A percentile compares a stretch with the other conserved stretches of the same genome.
Evolutionary conservation across 805 yeast genomes (phyloP).

Genomic region (Yamadazyma akitaensis): DNA sequence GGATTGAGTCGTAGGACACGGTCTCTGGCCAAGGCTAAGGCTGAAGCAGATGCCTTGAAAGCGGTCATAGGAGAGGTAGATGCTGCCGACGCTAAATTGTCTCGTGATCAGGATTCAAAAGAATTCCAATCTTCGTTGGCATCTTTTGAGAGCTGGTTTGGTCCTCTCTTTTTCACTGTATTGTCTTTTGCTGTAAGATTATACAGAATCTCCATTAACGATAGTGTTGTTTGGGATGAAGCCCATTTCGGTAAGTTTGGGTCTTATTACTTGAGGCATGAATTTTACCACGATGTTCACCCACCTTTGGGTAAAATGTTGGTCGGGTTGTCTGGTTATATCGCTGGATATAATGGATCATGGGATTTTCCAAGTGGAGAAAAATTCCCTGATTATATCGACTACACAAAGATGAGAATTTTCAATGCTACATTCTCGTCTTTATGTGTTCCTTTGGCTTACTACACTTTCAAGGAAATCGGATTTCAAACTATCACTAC

Average conservation of each 20-base stretch:
- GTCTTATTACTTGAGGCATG: constrained; percentile 72
- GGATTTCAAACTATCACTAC: constrained; percentile 49
- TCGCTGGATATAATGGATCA: constrained; percentile 82
- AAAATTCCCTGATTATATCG: constrained; percentile 56
- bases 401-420: constrained; percentile 63
- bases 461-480: constrained; percentile 61
- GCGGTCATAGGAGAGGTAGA: constrained; percentile 6
- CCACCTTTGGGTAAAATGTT: constrained; percentile 85
- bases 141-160: constrained; percentile 39
- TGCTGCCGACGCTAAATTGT: constrained; percentile 21
- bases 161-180: constrained; percentile 63
- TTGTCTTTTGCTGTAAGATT: constrained; percentile 66
- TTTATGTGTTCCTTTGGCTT: constrained; percentile 66
- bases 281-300: constrained; percentile 82
- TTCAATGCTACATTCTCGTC: constrained; percentile 71
- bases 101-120: constrained; percentile 19
- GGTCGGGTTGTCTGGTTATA: constrained; percentile 71
- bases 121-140: constrained; percentile 27
- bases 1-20: constrained; percentile 14
- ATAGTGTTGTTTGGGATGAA: constrained; percentile 81
- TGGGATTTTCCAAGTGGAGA: constrained; percentile 71
- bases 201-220: constrained; percentile 52
- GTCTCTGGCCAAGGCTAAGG: constrained; percentile 12
- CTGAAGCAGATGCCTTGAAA: background rate
- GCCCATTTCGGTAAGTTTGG: constrained; percentile 90